A percentile compares a stretch with the other conserved stretches of the same genome.
phyloP scores from a whole-genome alignment of 306 rosid species.

The Citrullus colocynthis region DNA sequence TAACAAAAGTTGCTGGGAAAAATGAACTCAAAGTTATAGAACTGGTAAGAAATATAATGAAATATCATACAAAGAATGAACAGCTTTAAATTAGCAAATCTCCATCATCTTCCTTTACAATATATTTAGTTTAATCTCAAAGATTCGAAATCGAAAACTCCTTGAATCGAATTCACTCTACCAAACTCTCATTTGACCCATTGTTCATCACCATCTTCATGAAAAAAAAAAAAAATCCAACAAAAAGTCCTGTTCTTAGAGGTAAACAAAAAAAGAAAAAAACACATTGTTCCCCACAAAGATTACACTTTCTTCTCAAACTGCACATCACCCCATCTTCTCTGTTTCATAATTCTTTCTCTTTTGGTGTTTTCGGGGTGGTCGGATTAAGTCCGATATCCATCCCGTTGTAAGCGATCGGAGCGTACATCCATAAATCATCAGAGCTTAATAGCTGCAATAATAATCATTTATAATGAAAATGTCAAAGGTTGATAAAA shows the following conservation, averaged over 20 bases:
- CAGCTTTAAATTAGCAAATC: background rate
- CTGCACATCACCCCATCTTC: background rate
- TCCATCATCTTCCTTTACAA: background rate
- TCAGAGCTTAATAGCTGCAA: conserved; percentile 77
- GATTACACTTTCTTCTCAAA: background rate
- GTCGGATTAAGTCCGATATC: conserved; percentile 63
- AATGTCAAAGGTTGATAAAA: background rate
- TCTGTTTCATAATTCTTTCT: conserved; percentile 22
- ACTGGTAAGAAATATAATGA: background rate
- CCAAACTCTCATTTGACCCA: background rate
- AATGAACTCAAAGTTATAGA: background rate
- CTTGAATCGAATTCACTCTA: background rate
- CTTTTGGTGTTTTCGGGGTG: conserved; percentile 26
- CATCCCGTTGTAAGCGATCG: conserved; percentile 86
- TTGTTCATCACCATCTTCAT: background rate
- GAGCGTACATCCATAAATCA: conserved; percentile 91
- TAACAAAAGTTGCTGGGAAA: background rate
- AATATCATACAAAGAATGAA: background rate
- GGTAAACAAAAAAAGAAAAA: background rate
- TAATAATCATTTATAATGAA: background rate
- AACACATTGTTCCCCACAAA: background rate
- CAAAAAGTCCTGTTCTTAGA: background rate
- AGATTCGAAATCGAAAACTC: background rate
- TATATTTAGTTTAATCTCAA: background rate
- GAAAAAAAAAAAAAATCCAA: background rate